phyloP scores from a whole-genome alignment of 1,139 yeast genomes.

The Scheffersomyces titani region DNA sequence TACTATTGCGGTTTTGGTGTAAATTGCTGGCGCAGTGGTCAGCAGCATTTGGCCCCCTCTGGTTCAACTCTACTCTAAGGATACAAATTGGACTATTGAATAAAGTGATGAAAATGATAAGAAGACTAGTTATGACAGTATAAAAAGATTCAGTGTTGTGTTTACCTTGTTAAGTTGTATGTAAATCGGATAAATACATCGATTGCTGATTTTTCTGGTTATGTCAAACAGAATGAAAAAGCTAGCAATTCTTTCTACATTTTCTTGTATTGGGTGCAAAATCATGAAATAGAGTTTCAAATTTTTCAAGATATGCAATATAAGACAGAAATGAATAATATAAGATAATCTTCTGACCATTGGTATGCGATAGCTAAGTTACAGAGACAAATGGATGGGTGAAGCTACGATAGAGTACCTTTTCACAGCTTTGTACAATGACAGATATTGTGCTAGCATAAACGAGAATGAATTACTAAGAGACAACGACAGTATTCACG shows the following conservation, averaged over 20 bases:
- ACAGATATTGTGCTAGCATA: too few relatives aligned
- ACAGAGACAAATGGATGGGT: not conserved
- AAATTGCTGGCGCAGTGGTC: not conserved
- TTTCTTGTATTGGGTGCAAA: not conserved
- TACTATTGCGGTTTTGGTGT: not conserved
- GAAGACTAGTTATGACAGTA: not conserved
- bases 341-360: not conserved
- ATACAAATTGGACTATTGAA: not conserved
- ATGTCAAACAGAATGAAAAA: not conserved
- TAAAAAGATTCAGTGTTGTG: not conserved
- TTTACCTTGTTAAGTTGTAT: too few relatives aligned
- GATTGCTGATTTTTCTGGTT: not conserved
- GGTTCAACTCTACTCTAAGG: not conserved
- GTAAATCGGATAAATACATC: not conserved
- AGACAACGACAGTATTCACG: too few relatives aligned
- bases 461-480: too few relatives aligned
- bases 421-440: too few relatives aligned
- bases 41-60: not conserved
- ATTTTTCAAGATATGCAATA: not conserved
- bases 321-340: not conserved
- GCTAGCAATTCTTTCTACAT: not conserved
- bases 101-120: not conserved
- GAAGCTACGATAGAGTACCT: too few relatives aligned
- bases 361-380: not conserved
- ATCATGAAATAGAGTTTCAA: not conserved